Base-by-base conservation (phyloP, 176 grass and related monocot genomes). In the Zoysia pacifica region DNA sequence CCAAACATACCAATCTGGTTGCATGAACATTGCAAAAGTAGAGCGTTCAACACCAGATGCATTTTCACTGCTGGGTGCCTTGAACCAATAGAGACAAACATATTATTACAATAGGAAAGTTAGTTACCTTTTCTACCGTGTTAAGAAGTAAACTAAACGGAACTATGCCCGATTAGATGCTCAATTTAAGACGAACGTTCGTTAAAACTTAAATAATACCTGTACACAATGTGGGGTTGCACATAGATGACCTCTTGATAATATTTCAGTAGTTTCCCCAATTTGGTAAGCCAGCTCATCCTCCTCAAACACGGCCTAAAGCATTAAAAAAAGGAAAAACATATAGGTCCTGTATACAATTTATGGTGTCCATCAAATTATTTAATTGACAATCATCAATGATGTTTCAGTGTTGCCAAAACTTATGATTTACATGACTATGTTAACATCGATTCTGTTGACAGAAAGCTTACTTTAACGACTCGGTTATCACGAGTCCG, bases 201-300 rank as follows among this genome's bases (percentile, higher is more conserved):
- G 48, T 55, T 37, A 7, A 28, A 28, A 28, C 28, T 28, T 0
- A 28, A 40, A 49, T 60, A 90, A 79, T 87, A 98, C 95, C 92
- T 98, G 90, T 53, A 98, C 95, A 91, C 95, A 92, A 84, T 98
- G 92, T 69, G 95, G 95, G 37, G 95, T 98, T 64, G 95, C 92
- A 91, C 87, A 92, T 67, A 98, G 81, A 81, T 63, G 76, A 64
- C 92, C 90, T 83, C 85, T 80, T 74, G 90, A 92, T 67, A 97
- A 61, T 85, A 93, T 93, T 90, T 97, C 95, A 79, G 90, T 93
- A 67, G 95, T 97, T 90, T 97, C 95, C 13, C 95, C 95, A 79
- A 98, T 93, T 90, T 98, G 95, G 71, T 93, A 98, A 74, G 92
- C 95, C 72, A 98, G 78, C 86, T 98, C 90, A 74, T 94, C 51